phyloP scores from a whole-genome alignment of 2,329 filamentous ascomycete genomes.

The Aschersonia sp. region DNA sequence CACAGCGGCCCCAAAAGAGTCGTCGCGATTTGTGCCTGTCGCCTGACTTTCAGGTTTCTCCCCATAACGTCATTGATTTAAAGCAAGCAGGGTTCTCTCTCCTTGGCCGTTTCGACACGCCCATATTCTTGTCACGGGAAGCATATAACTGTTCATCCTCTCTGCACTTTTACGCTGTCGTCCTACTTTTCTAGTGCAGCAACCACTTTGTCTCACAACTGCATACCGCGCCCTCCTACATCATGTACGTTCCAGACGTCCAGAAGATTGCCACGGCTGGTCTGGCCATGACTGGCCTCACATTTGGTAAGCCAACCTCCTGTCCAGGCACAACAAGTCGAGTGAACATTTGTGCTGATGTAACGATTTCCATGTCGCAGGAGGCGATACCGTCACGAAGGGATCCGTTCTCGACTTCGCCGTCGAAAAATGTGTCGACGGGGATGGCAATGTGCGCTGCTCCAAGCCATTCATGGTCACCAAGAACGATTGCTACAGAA shows the following conservation, averaged over 20 bases:
- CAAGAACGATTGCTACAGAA: slow-evolving; percentile 22
- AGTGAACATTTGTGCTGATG: too few species aligned
- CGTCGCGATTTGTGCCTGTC: not conserved
- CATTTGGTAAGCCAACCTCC: slow-evolving; percentile 2
- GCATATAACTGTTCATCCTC: too few species aligned
- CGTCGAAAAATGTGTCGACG: slow-evolving; percentile 24
- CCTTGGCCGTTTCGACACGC: not conserved
- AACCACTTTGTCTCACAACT: too few species aligned
- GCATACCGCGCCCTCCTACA: too few species aligned
- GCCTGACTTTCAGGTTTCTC: not conserved
- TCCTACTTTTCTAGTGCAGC: too few species aligned
- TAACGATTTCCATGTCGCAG: not conserved
- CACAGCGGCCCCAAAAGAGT: not conserved
- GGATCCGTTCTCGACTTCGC: slow-evolving; percentile 26
- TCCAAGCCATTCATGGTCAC: slow-evolving; percentile 23
- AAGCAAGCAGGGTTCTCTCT: not conserved
- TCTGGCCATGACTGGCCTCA: slow-evolving; percentile 5
- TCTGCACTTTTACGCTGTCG: too few species aligned
- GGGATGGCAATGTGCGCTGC: slow-evolving; percentile 22
- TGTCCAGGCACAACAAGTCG: not conserved
- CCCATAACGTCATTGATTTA: not conserved
- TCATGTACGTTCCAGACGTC: slow-evolving; percentile 8
- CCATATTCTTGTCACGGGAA: too few species aligned
- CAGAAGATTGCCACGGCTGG: slow-evolving; percentile 7
- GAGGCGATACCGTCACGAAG: slow-evolving; percentile 9